Evolutionary conservation across 2,329 filamentous ascomycete genomes (phyloP).

Genomic region (Penicillium concentricum): DNA sequence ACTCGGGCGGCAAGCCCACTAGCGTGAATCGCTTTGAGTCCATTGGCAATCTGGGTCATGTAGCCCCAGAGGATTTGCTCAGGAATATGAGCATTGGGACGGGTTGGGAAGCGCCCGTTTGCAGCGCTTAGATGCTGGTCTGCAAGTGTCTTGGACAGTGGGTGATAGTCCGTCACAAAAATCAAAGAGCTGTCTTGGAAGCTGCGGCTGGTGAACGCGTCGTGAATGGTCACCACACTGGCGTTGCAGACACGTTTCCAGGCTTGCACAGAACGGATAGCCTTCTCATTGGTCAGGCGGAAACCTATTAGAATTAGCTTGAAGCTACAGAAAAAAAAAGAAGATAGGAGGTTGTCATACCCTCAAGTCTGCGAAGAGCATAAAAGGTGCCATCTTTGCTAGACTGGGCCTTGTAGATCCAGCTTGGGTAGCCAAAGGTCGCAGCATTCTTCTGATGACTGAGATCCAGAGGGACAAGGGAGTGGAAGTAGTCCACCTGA

Average conservation of each 20-base stretch:
- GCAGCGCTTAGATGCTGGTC: conserved; percentile 65
- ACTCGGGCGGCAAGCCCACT: conserved; percentile 79
- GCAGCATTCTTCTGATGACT: conserved; percentile 73
- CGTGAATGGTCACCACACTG: conserved; percentile 80
- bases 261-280: conserved; percentile 78
- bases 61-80: conserved; percentile 88
- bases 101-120: conserved; percentile 40
- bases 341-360: conserved; percentile 37
- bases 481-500: conserved; percentile 83
- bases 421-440: conserved; percentile 84
- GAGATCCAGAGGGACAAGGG: conserved; percentile 83
- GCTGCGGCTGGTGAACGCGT: conserved; percentile 87
- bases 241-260: conserved; percentile 85
- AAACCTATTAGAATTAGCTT: conserved; percentile 58
- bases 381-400: conserved; percentile 88
- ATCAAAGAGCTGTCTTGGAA: conserved; percentile 95
- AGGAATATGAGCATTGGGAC: conserved; percentile 53
- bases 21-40: conserved; percentile 79
- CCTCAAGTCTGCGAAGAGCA: conserved; percentile 80
- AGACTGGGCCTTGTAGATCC: conserved; percentile 92
- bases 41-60: conserved; percentile 85
- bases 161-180: conserved; percentile 90
- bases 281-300: conserved; percentile 81
- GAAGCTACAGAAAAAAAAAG: not conserved
- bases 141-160: conserved; percentile 81